These are phyloP conservation scores for Rhexocercosporidium sp. DNA, from an alignment of 2,329 filamentous ascomycete genomes.

Conservation along the genomic window DNA sequence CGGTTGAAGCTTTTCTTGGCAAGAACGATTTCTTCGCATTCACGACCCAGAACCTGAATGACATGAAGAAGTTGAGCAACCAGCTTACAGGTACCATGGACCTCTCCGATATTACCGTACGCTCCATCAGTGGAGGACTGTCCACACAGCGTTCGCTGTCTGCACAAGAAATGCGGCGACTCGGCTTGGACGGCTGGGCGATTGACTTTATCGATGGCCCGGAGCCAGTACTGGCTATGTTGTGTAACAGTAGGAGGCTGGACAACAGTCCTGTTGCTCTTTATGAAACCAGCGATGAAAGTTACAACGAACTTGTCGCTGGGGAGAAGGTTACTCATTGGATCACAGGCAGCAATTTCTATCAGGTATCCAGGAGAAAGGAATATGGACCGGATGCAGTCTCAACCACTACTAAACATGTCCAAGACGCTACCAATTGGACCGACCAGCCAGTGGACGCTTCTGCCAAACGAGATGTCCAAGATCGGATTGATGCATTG, in stretches of 20 bases:
- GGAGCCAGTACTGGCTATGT: constrained; percentile 82
- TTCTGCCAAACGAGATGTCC: constrained; percentile 65
- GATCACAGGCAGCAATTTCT: constrained; percentile 69
- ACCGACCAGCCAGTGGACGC: constrained; percentile 77
- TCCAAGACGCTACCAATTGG: constrained; percentile 72
- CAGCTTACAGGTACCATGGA: constrained; percentile 67
- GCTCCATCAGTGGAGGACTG: constrained; percentile 58
- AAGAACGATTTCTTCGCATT: constrained; percentile 63
- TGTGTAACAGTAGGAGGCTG: constrained; percentile 75
- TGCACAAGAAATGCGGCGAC: constrained; percentile 55
- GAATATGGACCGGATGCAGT: constrained; percentile 81
- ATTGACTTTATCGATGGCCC: constrained; percentile 82
- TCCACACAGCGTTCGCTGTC: constrained; percentile 59
- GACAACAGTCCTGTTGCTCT: constrained; percentile 71
- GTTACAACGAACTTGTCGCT: constrained; percentile 68
- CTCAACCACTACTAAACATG: constrained; percentile 68
- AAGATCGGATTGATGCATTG: constrained; percentile 51
- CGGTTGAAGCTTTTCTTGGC: constrained; percentile 62
- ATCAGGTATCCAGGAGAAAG: constrained; percentile 69
- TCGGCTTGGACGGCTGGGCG: constrained; percentile 81
- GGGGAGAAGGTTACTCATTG: constrained; percentile 66
- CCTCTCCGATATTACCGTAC: constrained; percentile 74
- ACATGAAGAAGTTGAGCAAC: constrained; percentile 75
- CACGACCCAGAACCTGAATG: constrained; percentile 75
- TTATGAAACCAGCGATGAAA: constrained; percentile 65